Evolutionary conservation across 192 early-diverging fungal genomes (phyloP), one percentile per base, ranked within the genome.

Genomic region (Backusella sp.): DNA sequence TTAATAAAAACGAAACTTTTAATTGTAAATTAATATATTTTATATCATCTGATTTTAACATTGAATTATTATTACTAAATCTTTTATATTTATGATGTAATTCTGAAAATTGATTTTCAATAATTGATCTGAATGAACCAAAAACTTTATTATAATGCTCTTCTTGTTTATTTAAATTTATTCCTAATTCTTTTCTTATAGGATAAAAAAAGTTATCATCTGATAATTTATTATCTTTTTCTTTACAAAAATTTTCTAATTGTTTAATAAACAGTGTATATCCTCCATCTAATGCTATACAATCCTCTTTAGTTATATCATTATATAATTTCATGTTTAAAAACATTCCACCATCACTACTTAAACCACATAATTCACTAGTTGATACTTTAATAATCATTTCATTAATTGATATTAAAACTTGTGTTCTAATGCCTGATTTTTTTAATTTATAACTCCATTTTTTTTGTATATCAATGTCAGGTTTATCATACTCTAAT

Each of bases 1-100:
- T 70, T 44, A 70, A 12, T 8, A 70, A 19, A 28, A 21, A 70
- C 0, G 44, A 41, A 19, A 49, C 42, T 70, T 46, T 70, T 49
- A 46, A 70, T 30, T 70, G 44, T 30, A 70, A 23, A 30, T 70
- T 70, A 49, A 49, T 49, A 28, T 42, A 26, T 46, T 70, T 70
- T 70, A 70, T 70, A 70, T 70, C 39, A 30, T 44, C 2, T 9
- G 30, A 15, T 49, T 32, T 70, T 21, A 30, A 21, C 42, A 28
- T 21, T 46, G 14, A 5, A 23, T 30, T 30, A 30, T 70, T 70
- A 49, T 70, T 70, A 70, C 32, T 70, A 70, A 70, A 70, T 70
- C 44, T 49, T 3, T 49, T 26, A 70, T 49, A 70, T 70, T 46
- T 70, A 30, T 5, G 14, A 4, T 2, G 42, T 28, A 70, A 30